Evolutionary conservation across 2,329 filamentous ascomycete species (phyloP).

Genomic region (Purpureocillium takamizusanense): DNA sequence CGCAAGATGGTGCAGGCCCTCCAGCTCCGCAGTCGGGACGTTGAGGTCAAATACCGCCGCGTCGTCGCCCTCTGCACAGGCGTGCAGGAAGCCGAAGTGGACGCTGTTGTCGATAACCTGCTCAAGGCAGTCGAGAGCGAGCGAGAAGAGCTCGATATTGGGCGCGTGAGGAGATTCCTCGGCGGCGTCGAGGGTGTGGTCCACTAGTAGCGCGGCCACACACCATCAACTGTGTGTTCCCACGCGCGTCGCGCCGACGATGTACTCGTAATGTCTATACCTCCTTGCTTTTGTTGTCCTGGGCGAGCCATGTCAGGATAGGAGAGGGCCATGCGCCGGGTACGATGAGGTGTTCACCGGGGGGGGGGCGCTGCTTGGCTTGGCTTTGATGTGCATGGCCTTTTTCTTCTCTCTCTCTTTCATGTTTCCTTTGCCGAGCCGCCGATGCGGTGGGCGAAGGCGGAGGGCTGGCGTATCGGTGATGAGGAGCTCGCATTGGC

Average conservation of each 20-base stretch:
- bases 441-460: too few species aligned
- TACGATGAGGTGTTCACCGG: too few species aligned
- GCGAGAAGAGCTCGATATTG: slow-evolving; percentile 64
- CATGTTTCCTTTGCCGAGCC: too few species aligned
- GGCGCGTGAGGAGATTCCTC: slow-evolving; percentile 69
- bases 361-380: too few species aligned
- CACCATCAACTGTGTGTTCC: too few species aligned
- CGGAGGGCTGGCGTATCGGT: too few species aligned
- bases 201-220: slow-evolving; percentile 19
- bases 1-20: slow-evolving; percentile 60
- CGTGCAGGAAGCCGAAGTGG: slow-evolving; percentile 69
- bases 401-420: too few species aligned
- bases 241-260: too few species aligned
- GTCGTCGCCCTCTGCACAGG: slow-evolving; percentile 83
- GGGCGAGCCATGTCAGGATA: background rate
- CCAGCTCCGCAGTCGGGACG: slow-evolving; percentile 69
- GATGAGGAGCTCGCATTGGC: too few species aligned
- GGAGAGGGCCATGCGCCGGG: too few species aligned
- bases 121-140: slow-evolving; percentile 88
- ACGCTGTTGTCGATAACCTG: slow-evolving; percentile 68
- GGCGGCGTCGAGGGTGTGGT: slow-evolving; percentile 63
- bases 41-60: slow-evolving; percentile 80
- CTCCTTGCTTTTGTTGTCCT: slow-evolving; percentile 1
- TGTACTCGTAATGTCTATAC: background rate
- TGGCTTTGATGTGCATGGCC: too few species aligned